Percentiles rank a stretch among this genome's conserved stretches.
phyloP scores from a whole-genome alignment of 2,329 filamentous ascomycete species.

The Cladophialophora carrionii region DNA sequence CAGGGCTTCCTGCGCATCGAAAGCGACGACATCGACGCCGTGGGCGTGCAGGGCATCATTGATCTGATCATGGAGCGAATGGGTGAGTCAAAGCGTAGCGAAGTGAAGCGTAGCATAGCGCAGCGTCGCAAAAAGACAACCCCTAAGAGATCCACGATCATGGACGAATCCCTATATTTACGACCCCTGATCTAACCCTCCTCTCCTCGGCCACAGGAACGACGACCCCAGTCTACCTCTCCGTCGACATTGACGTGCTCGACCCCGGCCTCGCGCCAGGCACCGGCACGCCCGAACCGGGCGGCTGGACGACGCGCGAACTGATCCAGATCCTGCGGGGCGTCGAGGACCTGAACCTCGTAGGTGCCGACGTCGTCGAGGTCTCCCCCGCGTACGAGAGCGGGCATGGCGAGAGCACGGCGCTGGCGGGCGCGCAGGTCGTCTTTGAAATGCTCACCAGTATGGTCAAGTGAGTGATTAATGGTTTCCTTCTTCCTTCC shows the following conservation, averaged over 20 bases:
- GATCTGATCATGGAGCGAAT: conserved; percentile 70
- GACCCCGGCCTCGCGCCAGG: conserved; percentile 72
- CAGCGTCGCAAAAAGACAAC: no score
- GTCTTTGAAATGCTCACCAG: conserved; percentile 80
- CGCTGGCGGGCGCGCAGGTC: conserved; percentile 79
- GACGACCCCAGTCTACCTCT: conserved; percentile 77
- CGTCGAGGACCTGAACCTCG: conserved; percentile 79
- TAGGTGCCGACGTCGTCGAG: conserved; percentile 89
- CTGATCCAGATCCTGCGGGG: conserved; percentile 80
- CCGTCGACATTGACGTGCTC: conserved; percentile 78
- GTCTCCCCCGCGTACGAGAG: conserved; percentile 80
- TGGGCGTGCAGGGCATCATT: conserved; percentile 73
- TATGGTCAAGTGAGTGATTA: conserved; percentile 46
- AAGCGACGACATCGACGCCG: conserved; percentile 85
- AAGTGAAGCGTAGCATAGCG: no score
- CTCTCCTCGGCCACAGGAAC: conserved; percentile 43
- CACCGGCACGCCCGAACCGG: conserved; percentile 86
- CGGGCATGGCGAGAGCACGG: conserved; percentile 75
- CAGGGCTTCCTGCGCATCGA: conserved; percentile 80
- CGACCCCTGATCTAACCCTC: neutral
- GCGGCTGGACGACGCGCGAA: conserved; percentile 88
- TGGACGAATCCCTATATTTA: neutral
- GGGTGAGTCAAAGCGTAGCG: conserved; percentile 47
- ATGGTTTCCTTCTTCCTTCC: neutral
- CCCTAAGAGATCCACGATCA: neutral